Conservation (phyloP, 495 filamentous ascomycete genomes). For the Neurospora hispaniola region DNA sequence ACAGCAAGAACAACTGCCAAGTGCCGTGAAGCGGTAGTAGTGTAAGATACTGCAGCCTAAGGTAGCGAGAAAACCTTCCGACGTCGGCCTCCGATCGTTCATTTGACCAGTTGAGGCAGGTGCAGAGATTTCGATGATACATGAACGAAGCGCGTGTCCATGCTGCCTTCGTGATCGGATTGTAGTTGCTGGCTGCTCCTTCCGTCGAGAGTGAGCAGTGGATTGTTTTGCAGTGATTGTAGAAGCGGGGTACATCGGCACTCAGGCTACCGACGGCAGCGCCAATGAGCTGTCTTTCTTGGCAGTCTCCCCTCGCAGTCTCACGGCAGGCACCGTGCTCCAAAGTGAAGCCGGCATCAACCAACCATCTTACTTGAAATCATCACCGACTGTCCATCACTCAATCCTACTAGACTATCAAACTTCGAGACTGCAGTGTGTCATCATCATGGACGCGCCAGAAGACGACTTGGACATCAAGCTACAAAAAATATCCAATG, state of each 20-base stretch:
- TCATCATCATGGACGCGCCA: slow-evolving; percentile 33
- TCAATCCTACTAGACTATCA: background rate
- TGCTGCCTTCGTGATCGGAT: background rate
- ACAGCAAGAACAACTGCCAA: background rate
- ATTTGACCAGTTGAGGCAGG: background rate
- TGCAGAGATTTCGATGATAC: background rate
- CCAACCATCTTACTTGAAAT: background rate
- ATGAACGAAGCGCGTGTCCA: background rate
- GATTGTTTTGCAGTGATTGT: no score
- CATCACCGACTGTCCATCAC: background rate
- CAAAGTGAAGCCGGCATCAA: background rate
- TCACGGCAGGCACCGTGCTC: background rate
- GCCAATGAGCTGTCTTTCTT: background rate
- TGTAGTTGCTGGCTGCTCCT: background rate
- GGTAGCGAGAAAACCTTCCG: background rate
- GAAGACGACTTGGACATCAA: slow-evolving; percentile 57
- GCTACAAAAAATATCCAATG: slow-evolving; percentile 58
- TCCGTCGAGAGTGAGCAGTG: background rate
- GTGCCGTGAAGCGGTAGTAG: background rate
- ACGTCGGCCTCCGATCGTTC: background rate
- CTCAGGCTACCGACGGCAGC: background rate
- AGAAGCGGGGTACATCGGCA: background rate
- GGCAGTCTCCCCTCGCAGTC: background rate
- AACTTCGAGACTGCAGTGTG: background rate
- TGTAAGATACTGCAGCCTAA: background rate